Evolutionary conservation across 2,329 filamentous ascomycete species (phyloP), one percentile per base, ranked within the genome.

Genomic region (Talaromyces sp.): DNA sequence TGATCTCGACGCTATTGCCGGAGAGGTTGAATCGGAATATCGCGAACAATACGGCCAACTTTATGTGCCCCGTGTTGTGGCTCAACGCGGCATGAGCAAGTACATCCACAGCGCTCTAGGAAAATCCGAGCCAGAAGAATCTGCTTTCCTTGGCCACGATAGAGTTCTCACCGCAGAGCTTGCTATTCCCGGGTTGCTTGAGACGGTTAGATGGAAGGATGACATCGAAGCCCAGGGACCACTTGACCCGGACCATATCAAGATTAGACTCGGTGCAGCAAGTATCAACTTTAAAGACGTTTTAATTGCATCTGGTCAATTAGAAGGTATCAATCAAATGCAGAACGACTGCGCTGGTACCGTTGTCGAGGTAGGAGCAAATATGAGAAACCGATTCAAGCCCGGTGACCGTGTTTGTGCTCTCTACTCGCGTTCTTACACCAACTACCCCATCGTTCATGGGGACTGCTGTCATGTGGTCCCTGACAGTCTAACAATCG

Each of bases 401-500:
- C 58, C 69, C 2, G 79, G 78, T 3, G 77, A 82, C 46, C 68
- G 70, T 2, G 83, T 85, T 5, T 66, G 64, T 31, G 50, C 50
- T 39, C 50, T 55, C n/a, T 55, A 33, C 50, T 55, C 50, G 11
- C 50, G 50, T 39, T 55, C 50, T 11, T 55, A 55, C 50, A 55
- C 50, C 28, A 55, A 55, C 25, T 55, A 55, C 5, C 50, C 50
- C 28, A 39, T 55, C 12, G 50, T 55, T 11, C 50, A 55, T 14
- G 50, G 50, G 14, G 50, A 55, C 50, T 39, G 35, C 25, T 55
- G 50, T 39, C 50, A 55, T 33, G n/a, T 55, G 6, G 79, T 91
- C 6, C 89, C 89, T 3, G 68, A 68, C 11, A 79, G 79, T 64
- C 75, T 87, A 52, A 78, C 69, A 65, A 73, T 77, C 63, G 62